Conservation (phyloP, 768 basidiomycete genomes). For the Mycena maculata region DNA sequence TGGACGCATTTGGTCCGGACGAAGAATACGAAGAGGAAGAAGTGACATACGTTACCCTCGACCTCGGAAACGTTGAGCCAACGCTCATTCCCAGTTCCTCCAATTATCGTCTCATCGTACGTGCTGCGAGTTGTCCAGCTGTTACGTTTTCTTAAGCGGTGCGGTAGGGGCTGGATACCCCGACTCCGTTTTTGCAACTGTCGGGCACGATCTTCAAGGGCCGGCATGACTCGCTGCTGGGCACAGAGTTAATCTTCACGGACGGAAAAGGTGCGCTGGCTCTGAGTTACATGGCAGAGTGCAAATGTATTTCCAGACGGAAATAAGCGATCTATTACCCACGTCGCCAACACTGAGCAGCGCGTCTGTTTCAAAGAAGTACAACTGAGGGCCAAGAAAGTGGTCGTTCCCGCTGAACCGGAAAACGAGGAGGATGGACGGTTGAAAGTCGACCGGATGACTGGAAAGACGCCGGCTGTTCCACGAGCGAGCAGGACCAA, state of each 20-base stretch:
- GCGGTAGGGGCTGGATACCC: slow-evolving; percentile 78
- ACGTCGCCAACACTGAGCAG: slow-evolving; percentile 71
- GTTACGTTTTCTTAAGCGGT: neutral
- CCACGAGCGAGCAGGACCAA: slow-evolving; percentile 1
- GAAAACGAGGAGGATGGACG: slow-evolving; percentile 26
- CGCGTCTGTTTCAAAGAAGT: slow-evolving; percentile 83
- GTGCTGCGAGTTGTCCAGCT: slow-evolving; percentile 39
- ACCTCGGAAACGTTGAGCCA: slow-evolving; percentile 78
- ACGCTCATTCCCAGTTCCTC: slow-evolving; percentile 79
- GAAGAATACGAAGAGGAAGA: slow-evolving; percentile 71
- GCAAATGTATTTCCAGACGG: slow-evolving; percentile 47
- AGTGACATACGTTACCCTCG: slow-evolving; percentile 79
- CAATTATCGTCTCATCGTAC: slow-evolving; percentile 79
- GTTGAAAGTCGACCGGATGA: slow-evolving; percentile 35
- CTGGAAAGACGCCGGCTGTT: slow-evolving; percentile 42
- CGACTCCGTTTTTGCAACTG: slow-evolving; percentile 81
- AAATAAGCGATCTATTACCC: slow-evolving; percentile 62
- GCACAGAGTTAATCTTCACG: slow-evolving; percentile 81
- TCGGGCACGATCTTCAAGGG: slow-evolving; percentile 83
- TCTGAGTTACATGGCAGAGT: neutral
- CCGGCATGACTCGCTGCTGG: slow-evolving; percentile 71
- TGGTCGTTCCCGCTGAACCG: slow-evolving; percentile 9
- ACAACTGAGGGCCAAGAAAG: slow-evolving; percentile 59
- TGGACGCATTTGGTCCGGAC: slow-evolving; percentile 75
- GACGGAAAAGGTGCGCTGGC: slow-evolving; percentile 67